phyloP scores from a whole-genome alignment of 169 alveolate genomes.

The Perkinsus chesapeaki region DNA sequence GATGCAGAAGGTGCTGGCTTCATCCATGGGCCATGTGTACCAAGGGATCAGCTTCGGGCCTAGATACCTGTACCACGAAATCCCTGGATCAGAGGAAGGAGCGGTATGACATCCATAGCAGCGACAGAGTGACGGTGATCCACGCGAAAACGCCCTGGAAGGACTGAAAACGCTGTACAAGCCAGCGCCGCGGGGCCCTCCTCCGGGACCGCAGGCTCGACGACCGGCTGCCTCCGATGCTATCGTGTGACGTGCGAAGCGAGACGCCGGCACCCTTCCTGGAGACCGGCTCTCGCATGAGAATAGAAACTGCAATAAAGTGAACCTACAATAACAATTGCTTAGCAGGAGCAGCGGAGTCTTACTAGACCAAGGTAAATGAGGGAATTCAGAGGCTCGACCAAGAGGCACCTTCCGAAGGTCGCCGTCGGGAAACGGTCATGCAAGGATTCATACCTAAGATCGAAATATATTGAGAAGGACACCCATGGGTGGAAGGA shows the following conservation, averaged over 20 bases:
- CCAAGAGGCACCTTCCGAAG: background rate
- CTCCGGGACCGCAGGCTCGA: background rate
- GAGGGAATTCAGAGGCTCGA: background rate
- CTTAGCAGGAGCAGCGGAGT: background rate
- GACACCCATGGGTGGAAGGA: background rate
- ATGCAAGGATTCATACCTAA: background rate
- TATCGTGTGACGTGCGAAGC: background rate
- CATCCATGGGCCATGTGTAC: background rate
- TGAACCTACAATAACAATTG: background rate
- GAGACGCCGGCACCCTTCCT: background rate
- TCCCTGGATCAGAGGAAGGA: background rate
- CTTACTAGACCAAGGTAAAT: background rate
- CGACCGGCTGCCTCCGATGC: background rate
- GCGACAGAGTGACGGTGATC: background rate
- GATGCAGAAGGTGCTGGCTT: constrained; percentile 1
- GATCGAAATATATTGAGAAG: background rate
- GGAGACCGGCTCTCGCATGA: background rate
- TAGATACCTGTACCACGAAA: background rate
- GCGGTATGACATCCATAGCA: background rate
- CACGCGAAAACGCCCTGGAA: background rate
- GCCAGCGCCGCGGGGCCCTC: background rate
- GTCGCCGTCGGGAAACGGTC: background rate
- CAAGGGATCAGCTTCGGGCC: background rate
- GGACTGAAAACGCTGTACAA: background rate
- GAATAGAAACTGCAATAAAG: background rate